Base-by-base conservation (phyloP, 2,329 filamentous ascomycete genomes). In the Alternaria conjuncta region DNA sequence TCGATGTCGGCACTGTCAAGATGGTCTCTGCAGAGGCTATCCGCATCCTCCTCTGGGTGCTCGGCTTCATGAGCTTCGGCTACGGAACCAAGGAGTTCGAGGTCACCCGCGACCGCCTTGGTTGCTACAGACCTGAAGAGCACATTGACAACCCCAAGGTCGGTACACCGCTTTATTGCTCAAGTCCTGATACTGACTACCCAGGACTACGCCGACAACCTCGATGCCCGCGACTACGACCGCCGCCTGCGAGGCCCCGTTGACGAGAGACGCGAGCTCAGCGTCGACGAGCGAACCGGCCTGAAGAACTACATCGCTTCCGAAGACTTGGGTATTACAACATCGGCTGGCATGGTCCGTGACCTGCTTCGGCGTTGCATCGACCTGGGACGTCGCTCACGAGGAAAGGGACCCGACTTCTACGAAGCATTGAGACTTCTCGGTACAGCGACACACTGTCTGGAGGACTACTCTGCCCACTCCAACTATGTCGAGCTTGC, bases 261-360 rank as follows among this genome's bases (percentile, higher is more conserved):
- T 49, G 87, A 97, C 68, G 93, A 96, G 82, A 76, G 85, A 25
- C 86, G 88, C 55, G 95, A 97, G 82, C 86, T 97, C 36, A 88
- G 87, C 49, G 87, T 98, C 72, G 93, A 98, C 72, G 86, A 87
- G 61, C 75, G 79, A 25, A 82, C 78, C 72, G 86, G 86, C 30
- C 75, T 97, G 82, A 98, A 98, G 84, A 96, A 94, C 79, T 97
- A 97, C 81, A 97, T 97, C 79, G 93, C 94, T 43, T 94, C 94
- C 67, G 94, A 97, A 78, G 83, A 88, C 55, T 82, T 86, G 61
- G 87, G 88, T 49, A 96, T 96, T 77, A 92, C 92, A 81, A 97
- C 92, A 47, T 97, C 93, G 53, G 91, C 94, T 61, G 84, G 86
- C 51, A 89, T 96, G 74, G 88, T 97, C 64, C 88, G 92, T 57